These are phyloP conservation scores for Stropharia rugosoannulata DNA, from an alignment of 768 basidiomycete genomes.

Conservation along the genomic window DNA sequence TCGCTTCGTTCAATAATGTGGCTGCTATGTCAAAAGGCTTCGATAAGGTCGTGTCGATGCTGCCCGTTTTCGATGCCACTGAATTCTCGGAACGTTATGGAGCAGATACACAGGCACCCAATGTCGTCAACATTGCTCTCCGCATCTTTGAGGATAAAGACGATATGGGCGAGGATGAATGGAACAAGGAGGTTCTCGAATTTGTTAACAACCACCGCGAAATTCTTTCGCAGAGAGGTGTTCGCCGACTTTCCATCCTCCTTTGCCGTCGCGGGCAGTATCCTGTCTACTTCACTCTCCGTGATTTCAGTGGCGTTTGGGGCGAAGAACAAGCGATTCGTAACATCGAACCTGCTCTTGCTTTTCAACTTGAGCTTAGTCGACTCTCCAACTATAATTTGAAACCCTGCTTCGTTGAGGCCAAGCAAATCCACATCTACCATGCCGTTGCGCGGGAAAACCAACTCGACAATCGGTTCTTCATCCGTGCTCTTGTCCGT, in stretches of 20 bases:
- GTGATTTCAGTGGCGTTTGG: constrained; percentile 75
- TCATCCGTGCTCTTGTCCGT: constrained; percentile 93
- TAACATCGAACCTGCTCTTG: constrained; percentile 97
- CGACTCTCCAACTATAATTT: constrained; percentile 97
- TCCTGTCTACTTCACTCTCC: constrained; percentile 92
- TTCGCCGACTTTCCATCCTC: constrained; percentile 89
- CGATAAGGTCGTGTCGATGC: constrained; percentile 63
- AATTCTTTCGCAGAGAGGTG: constrained; percentile 70
- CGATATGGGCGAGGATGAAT: constrained; percentile 73
- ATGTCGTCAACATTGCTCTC: constrained; percentile 92
- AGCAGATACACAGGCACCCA: constrained; percentile 70
- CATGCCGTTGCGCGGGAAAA: constrained; percentile 95
- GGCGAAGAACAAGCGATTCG: constrained; percentile 94
- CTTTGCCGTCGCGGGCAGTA: constrained; percentile 91
- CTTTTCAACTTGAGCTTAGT: constrained; percentile 96
- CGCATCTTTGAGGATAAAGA: constrained; percentile 83
- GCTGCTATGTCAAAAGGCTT: constrained; percentile 71
- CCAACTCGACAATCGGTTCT: constrained; percentile 97
- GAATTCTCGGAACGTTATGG: constrained; percentile 82
- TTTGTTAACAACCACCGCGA: constrained; percentile 70
- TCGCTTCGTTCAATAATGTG: constrained; percentile 86
- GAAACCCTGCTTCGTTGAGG: constrained; percentile 93
- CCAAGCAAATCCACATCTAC: constrained; percentile 98
- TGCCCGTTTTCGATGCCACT: constrained; percentile 70
- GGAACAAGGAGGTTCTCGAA: constrained; percentile 68